Percentiles rank a stretch among this genome's conserved stretches.
phyloP scores from a whole-genome alignment of 106 monocot genomes.

The Ottelia alismoides region DNA sequence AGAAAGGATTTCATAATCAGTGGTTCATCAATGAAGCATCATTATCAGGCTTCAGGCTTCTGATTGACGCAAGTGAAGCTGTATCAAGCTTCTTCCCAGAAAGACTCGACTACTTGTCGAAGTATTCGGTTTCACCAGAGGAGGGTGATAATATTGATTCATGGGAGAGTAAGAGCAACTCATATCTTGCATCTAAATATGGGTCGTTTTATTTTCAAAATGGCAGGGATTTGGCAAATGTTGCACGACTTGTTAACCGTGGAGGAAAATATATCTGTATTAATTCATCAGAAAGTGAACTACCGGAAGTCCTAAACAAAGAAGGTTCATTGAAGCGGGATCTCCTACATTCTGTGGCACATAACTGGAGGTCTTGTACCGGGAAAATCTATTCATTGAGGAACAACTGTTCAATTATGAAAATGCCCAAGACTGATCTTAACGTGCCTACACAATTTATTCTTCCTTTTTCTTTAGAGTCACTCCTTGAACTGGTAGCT shows the following conservation, averaged over 20 bases:
- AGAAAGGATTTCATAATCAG: slow-evolving; percentile 51
- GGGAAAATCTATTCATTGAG: not conserved
- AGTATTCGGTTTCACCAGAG: not conserved
- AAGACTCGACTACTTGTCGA: too few relatives aligned
- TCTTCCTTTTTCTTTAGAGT: slow-evolving; percentile 47
- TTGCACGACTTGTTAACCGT: slow-evolving; percentile 27
- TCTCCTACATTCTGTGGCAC: too few relatives aligned
- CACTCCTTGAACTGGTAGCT: slow-evolving; percentile 41
- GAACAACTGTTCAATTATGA: too few relatives aligned
- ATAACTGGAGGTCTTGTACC: not conserved
- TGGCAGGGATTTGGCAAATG: slow-evolving; percentile 4
- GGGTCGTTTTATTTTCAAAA: slow-evolving; percentile 50
- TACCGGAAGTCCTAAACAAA: too few relatives aligned
- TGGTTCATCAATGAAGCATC: slow-evolving; percentile 77
- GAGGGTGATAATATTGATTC: not conserved
- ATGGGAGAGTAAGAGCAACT: slow-evolving; percentile 57
- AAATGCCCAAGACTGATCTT: slow-evolving; percentile 13
- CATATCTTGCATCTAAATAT: slow-evolving; percentile 55
- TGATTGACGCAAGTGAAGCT: slow-evolving; percentile 54
- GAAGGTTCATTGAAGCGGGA: too few relatives aligned
- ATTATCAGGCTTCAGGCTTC: slow-evolving; percentile 55
- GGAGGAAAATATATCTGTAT: too few relatives aligned
- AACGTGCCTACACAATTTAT: slow-evolving; percentile 12
- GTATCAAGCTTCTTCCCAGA: slow-evolving; percentile 19
- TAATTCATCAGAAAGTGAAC: too few relatives aligned